Percentiles rank a stretch among this genome's conserved stretches.
Evolutionary conservation across 768 basidiomycete genomes (phyloP).

Genomic region (Suillus sp.): DNA sequence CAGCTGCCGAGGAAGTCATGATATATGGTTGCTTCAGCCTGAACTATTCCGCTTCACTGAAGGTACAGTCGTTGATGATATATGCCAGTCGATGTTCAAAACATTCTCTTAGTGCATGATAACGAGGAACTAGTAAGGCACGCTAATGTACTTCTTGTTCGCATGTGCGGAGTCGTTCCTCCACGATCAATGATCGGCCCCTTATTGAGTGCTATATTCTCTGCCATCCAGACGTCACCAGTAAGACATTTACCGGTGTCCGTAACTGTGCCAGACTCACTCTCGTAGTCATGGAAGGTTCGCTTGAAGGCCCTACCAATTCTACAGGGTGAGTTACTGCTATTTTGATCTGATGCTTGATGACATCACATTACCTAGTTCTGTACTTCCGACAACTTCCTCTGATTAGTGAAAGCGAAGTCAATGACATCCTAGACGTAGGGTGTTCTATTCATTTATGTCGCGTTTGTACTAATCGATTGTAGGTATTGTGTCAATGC

Average conservation of each 20-base stretch:
- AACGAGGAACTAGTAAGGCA: slow-evolving; percentile 69
- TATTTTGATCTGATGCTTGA: neutral
- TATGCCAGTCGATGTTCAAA: slow-evolving; percentile 7
- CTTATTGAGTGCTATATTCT: slow-evolving; percentile 72
- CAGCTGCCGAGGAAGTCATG: neutral
- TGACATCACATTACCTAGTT: slow-evolving; percentile 40
- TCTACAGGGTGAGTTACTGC: slow-evolving; percentile 58
- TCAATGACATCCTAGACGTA: slow-evolving; percentile 82
- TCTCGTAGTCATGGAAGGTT: slow-evolving; percentile 77
- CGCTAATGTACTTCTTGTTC: slow-evolving; percentile 70
- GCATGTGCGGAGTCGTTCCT: slow-evolving; percentile 85
- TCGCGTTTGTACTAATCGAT: slow-evolving; percentile 5
- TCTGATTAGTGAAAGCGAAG: slow-evolving; percentile 72
- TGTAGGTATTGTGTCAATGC: slow-evolving; percentile 74
- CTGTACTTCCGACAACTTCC: slow-evolving; percentile 89
- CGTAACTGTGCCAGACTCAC: slow-evolving; percentile 11
- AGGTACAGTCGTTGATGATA: slow-evolving; percentile 35
- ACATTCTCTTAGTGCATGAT: slow-evolving; percentile 55
- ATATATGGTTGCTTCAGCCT: slow-evolving; percentile 45
- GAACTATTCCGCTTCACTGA: slow-evolving; percentile 79
- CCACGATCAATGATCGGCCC: slow-evolving; percentile 68
- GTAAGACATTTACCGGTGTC: slow-evolving; percentile 42
- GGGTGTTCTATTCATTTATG: slow-evolving; percentile 14
- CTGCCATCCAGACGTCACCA: slow-evolving; percentile 72
- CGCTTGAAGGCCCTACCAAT: slow-evolving; percentile 85